Percentiles rank a stretch among this genome's conserved stretches.
Conservation (phyloP, 371 early-diverging fungal species). For the Mortierella sp. region DNA sequence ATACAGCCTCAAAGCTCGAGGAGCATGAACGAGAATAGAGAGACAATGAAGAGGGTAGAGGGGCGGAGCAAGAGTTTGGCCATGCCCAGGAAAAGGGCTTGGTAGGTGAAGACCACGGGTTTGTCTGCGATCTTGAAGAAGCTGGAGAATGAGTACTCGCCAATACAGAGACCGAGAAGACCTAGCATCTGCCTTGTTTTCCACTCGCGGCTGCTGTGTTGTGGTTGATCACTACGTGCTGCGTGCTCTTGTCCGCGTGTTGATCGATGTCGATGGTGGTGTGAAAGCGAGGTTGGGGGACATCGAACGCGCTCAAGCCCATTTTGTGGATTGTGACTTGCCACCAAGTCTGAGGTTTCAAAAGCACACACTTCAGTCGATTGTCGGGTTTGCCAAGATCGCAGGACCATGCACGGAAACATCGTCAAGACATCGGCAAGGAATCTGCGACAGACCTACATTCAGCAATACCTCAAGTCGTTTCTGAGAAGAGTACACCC, state of each 20-base stretch:
- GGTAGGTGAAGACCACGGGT: slow-evolving; percentile 37
- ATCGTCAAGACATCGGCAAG: slow-evolving; percentile 13
- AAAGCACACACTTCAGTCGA: no score
- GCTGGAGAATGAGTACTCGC: slow-evolving; percentile 35
- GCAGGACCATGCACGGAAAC: slow-evolving; percentile 20
- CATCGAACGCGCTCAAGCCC: no score
- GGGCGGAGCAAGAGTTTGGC: slow-evolving; percentile 43
- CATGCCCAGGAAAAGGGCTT: slow-evolving; percentile 22
- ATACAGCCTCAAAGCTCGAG: slow-evolving; percentile 46
- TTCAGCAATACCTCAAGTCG: slow-evolving; percentile 41
- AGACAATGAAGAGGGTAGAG: slow-evolving; percentile 22
- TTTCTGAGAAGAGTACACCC: slow-evolving; percentile 47
- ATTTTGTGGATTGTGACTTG: no score
- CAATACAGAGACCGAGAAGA: slow-evolving; percentile 51
- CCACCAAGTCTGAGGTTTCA: no score
- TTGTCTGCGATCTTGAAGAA: slow-evolving; percentile 28
- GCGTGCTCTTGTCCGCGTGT: background rate
- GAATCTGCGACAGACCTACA: slow-evolving; percentile 32
- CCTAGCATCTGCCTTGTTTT: slow-evolving; percentile 40
- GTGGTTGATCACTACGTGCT: background rate
- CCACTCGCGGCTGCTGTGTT: background rate
- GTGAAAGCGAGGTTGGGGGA: slow-evolving; percentile 4
- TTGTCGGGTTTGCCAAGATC: background rate
- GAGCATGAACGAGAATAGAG: slow-evolving; percentile 29
- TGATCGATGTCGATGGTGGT: background rate